phyloP scores from a whole-genome alignment of 2,329 filamentous ascomycete species.

The Coleophoma cylindrospora region DNA sequence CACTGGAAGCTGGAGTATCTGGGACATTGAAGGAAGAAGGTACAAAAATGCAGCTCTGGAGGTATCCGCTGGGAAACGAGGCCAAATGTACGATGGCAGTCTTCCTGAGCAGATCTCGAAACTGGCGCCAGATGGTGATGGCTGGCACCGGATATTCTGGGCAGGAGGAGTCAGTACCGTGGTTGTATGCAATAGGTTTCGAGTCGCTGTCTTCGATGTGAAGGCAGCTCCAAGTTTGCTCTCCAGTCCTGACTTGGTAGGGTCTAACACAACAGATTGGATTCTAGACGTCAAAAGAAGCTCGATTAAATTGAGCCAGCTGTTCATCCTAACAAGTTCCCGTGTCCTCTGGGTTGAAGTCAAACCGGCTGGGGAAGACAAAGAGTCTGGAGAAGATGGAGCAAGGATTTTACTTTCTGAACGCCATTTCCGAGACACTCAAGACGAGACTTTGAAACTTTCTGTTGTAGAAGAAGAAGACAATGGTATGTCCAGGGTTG shows the following conservation, averaged over 20 bases:
- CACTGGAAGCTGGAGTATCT: conserved; percentile 62
- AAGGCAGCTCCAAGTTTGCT: conserved; percentile 15
- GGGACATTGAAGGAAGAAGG: conserved; percentile 38
- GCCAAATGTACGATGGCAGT: conserved; percentile 18
- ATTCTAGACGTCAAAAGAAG: conserved; percentile 53
- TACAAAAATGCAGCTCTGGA: conserved; percentile 6
- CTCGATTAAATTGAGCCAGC: conserved; percentile 38
- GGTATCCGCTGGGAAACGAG: conserved; percentile 15
- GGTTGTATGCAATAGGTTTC: conserved; percentile 35
- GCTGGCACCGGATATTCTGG: conserved; percentile 46
- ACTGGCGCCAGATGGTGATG: conserved; percentile 20
- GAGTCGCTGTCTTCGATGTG: conserved; percentile 23
- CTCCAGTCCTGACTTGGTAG: conserved; percentile 11
- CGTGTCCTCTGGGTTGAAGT: conserved; percentile 26
- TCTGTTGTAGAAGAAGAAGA: conserved; percentile 21
- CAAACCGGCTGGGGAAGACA: conserved; percentile 11
- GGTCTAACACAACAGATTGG: conserved; percentile 29
- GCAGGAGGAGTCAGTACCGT: conserved; percentile 38
- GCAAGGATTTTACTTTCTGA: conserved; percentile 34
- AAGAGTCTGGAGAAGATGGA: conserved; percentile 5
- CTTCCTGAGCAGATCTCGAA: conserved; percentile 1
- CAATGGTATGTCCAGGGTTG: conserved; percentile 8
- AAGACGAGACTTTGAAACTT: conserved; percentile 34
- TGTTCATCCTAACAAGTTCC: conserved; percentile 48
- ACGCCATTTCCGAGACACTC: conserved; percentile 36